Percentiles rank a stretch among this genome's conserved stretches.
Evolutionary conservation across 73 alveolate species (phyloP).

Genomic region (Tetrahymena borealis): DNA sequence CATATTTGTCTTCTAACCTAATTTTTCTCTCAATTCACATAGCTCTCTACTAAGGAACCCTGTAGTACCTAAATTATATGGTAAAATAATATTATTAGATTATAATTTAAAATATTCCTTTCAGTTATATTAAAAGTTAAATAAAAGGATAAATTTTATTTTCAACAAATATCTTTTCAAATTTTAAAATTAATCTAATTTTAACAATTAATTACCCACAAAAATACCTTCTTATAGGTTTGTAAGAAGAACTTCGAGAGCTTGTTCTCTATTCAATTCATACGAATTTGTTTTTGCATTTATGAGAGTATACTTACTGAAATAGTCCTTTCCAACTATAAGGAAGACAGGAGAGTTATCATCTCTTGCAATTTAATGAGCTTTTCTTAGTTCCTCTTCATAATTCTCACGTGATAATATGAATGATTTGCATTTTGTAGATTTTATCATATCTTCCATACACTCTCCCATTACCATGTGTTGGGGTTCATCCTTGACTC

Average conservation of each 20-base stretch:
- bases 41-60: constrained; percentile 80
- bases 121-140: background rate
- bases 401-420: background rate
- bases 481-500: constrained; percentile 77
- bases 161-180: no score
- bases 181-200: background rate
- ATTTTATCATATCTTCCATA: constrained; percentile 19
- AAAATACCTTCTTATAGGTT: background rate
- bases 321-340: background rate
- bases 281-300: background rate
- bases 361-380: background rate
- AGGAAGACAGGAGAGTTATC: background rate
- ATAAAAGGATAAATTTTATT: background rate
- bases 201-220: background rate
- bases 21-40: constrained; percentile 59
- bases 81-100: background rate
- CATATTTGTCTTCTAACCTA: background rate
- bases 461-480: constrained; percentile 72
- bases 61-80: constrained; percentile 43
- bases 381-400: background rate
- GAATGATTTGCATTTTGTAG: background rate
- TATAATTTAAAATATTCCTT: background rate
- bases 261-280: background rate
- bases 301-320: background rate
- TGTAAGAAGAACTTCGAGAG: background rate